Evolutionary conservation across 192 early-diverging fungal species (phyloP).

Genomic region (Coemansia sp.): DNA sequence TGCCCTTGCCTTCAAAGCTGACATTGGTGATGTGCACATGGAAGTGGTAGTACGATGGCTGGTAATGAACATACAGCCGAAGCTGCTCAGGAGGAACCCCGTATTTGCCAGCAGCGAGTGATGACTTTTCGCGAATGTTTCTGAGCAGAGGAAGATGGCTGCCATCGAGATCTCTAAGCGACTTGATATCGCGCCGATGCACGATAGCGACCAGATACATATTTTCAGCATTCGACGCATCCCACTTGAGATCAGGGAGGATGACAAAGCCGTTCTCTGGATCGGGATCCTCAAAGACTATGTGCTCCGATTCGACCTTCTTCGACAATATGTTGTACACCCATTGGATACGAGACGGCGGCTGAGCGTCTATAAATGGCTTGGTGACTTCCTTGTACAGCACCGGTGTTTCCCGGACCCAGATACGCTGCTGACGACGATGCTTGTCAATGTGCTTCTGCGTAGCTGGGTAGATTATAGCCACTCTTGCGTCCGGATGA

Average conservation of each 20-base stretch:
- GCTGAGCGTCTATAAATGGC: slow-evolving; percentile 63
- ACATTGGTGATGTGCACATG: slow-evolving; percentile 77
- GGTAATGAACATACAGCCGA: slow-evolving; percentile 73
- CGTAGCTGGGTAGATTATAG: slow-evolving; percentile 63
- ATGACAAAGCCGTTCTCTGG: slow-evolving; percentile 67
- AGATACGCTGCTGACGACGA: slow-evolving; percentile 57
- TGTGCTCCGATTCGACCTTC: slow-evolving; percentile 60
- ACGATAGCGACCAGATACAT: slow-evolving; percentile 69
- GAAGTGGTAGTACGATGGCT: slow-evolving; percentile 81
- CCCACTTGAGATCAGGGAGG: slow-evolving; percentile 81
- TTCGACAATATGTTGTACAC: slow-evolving; percentile 74
- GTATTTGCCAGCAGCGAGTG: slow-evolving; percentile 43
- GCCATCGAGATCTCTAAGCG: slow-evolving; percentile 60
- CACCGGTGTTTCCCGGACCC: slow-evolving; percentile 64
- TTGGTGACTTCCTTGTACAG: slow-evolving; percentile 55
- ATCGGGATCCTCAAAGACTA: slow-evolving; percentile 61
- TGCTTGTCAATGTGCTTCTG: slow-evolving; percentile 72
- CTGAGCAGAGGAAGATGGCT: slow-evolving; percentile 63
- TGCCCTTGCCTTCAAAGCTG: slow-evolving; percentile 55
- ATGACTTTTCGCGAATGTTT: slow-evolving; percentile 57
- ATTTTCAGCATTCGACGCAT: slow-evolving; percentile 55
- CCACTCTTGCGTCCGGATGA: slow-evolving; percentile 58
- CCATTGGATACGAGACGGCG: slow-evolving; percentile 65
- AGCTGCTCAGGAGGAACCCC: slow-evolving; percentile 59
- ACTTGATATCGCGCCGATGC: slow-evolving; percentile 55